Evolutionary conservation across 768 basidiomycete genomes (phyloP), one percentile per base, ranked within the genome.

Genomic region (Exidia glandulosa): DNA sequence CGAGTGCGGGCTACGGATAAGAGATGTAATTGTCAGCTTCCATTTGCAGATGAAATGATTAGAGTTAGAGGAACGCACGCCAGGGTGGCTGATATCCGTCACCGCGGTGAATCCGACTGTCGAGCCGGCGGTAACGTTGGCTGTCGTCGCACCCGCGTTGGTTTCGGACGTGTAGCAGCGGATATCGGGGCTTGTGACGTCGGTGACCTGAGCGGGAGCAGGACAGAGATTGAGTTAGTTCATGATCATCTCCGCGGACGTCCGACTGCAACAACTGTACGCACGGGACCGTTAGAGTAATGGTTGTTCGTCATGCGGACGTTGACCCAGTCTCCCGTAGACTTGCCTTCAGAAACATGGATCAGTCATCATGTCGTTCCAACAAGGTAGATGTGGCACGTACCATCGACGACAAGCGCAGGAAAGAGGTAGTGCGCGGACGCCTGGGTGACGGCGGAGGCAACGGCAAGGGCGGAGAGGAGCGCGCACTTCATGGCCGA

Each of bases 241-340:
- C 12, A 2, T 37, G 36, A 12, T 10, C 12, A 10, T 29, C 31
- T 50, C 7, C 37, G 58, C 7, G 37, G 36, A 59, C 47, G 45
- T 14, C 36, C 45, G 37, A 47, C 32, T 5, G 32, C 16, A 32
- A 36, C 7, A 36, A 16, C 34, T 7, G 34, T 36, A 45, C 41
- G 9, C 41, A 54, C 75, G 2, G 77, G 77, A 32, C 67, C 67
- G 23, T 73, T 73, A 33, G 66, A 69, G 60, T 79, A 67, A 65
- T 66, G 77, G 68, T 80, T 80, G 69, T 79, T 77, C 19, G 78
- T 79, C 64, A 72, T 60, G 29, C 78, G 73, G 59, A 79, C 73
- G 61, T 79, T 72, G 25, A 66, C 63, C 77, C 77, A 79, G 16
- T 67, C 68, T 3, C 74, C 60, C 6, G 76, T 76, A 9, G 68